phyloP scores from a whole-genome alignment of 129 eudicot genomes.

The Logfia minima region DNA sequence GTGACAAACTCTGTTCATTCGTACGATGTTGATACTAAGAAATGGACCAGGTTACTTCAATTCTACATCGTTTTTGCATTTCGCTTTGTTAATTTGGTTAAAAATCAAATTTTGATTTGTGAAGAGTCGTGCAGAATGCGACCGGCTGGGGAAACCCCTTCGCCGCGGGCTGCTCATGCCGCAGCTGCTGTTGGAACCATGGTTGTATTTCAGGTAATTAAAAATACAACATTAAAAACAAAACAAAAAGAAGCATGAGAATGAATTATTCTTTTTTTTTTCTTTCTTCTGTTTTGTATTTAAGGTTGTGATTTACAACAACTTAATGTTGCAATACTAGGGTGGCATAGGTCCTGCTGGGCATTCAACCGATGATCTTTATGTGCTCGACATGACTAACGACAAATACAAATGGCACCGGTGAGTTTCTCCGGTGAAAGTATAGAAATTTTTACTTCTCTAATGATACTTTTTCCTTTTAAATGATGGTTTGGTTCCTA shows the following conservation, averaged over 20 bases:
- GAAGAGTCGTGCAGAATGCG: conserved; percentile 43
- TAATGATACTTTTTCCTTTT: neutral
- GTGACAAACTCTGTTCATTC: conserved; percentile 88
- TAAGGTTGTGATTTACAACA: conserved; percentile 20
- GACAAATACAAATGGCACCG: conserved; percentile 97
- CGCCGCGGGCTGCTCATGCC: conserved; percentile 95
- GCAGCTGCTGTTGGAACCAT: conserved; percentile 97
- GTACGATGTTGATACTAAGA: conserved; percentile 71
- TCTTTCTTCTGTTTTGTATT: neutral
- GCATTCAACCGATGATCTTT: conserved; percentile 92
- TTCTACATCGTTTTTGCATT: neutral
- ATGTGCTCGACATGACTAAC: conserved; percentile 84
- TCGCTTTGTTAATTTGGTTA: neutral
- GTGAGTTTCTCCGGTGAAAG: conserved; percentile 36
- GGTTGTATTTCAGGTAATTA: conserved; percentile 96
- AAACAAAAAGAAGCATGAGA: neutral
- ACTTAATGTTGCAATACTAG: conserved; percentile 48
- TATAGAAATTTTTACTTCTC: neutral
- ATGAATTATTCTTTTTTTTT: neutral
- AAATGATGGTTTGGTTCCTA: conserved; percentile 13
- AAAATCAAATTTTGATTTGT: conserved; percentile 22
- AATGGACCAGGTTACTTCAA: conserved; percentile 70
- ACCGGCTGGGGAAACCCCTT: conserved; percentile 94
- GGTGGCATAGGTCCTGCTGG: conserved; percentile 99
- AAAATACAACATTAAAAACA: neutral